phyloP scores from a whole-genome alignment of 441 rosid species.

The Aleurites moluccanus region DNA sequence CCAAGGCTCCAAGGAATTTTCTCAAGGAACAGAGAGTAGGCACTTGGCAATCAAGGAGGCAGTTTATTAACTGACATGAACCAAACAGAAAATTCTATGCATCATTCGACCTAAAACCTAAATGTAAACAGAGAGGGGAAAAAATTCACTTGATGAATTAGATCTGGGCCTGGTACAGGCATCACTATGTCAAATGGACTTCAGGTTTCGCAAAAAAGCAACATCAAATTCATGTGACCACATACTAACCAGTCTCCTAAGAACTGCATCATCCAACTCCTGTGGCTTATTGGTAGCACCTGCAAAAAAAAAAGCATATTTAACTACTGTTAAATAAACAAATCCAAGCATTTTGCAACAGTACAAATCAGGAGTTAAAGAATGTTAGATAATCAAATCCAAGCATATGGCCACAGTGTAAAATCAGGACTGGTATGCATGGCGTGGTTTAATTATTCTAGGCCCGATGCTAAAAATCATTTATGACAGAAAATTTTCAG shows the following conservation, averaged over 20 bases:
- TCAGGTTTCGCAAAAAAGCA: slow-evolving; percentile 4
- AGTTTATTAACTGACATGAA: background rate
- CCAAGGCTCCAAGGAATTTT: background rate
- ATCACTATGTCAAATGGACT: background rate
- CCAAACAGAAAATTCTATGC: background rate
- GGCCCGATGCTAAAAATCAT: background rate
- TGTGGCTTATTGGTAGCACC: slow-evolving; percentile 99
- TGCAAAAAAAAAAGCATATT: slow-evolving; percentile 32
- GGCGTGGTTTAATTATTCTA: background rate
- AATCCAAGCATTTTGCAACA: background rate
- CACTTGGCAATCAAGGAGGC: background rate
- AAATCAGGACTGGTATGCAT: background rate
- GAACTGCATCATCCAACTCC: slow-evolving; percentile 94
- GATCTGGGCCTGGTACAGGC: background rate
- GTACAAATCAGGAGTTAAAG: background rate
- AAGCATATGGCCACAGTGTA: too few relatives aligned
- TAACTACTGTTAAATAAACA: background rate
- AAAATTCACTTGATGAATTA: background rate
- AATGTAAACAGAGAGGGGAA: background rate
- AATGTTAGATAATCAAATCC: too few relatives aligned
- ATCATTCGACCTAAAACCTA: background rate
- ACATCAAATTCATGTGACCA: slow-evolving; percentile 13
- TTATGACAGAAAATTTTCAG: background rate
- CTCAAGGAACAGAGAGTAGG: background rate
- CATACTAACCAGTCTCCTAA: slow-evolving; percentile 78